Evolutionary conservation across 352 stramenopile species (phyloP), one percentile per base, ranked within the genome.

Genomic region (Elongisporangium anandrum): DNA sequence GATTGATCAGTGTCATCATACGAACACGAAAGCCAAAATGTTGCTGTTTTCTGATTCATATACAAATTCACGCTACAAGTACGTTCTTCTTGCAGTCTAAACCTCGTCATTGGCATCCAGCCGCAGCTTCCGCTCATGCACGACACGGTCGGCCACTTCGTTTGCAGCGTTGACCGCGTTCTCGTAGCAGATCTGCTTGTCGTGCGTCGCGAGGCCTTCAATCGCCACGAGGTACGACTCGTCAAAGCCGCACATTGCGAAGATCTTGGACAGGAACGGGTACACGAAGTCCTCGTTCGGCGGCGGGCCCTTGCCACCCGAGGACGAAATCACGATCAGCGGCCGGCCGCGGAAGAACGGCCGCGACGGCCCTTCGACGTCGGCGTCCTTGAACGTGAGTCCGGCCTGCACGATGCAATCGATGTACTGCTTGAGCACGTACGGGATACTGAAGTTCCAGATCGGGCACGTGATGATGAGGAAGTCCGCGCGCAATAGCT

Each of bases 401-500:
- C 76, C 80, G 1, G 79, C 77, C 59, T 90, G 80, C 53, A 90
- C 74, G 50, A 89, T 84, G 65, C 83, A 92, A 60, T 90, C 79
- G 50, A 90, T 90, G 65, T 90, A 92, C 69, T 90, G 83, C 77
- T 90, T 92, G 57, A 92, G 68, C 54, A 87, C 77, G 69, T 88
- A 90, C 3, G 80, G 83, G 21, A 90, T 73, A 45, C 77, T 88
- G 59, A 86, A 87, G 63, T 92, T 90, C 83, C 83, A 92, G 52
- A 92, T 70, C 16, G 83, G 83, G 20, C 79, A 73, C 12, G 83
- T 90, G 60, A 92, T 79, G 59, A 92, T 67, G 22, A 92, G 68
- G 62, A 89, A 88, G 50, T 92, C 80, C n/a, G 80, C 75, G 41
- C 68, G 71, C 56, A 92, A 60, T 41, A 92, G 66, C 61, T 92